Conservation (phyloP, 371 early-diverging fungal genomes). For the Cokeromyces recurvatus region DNA sequence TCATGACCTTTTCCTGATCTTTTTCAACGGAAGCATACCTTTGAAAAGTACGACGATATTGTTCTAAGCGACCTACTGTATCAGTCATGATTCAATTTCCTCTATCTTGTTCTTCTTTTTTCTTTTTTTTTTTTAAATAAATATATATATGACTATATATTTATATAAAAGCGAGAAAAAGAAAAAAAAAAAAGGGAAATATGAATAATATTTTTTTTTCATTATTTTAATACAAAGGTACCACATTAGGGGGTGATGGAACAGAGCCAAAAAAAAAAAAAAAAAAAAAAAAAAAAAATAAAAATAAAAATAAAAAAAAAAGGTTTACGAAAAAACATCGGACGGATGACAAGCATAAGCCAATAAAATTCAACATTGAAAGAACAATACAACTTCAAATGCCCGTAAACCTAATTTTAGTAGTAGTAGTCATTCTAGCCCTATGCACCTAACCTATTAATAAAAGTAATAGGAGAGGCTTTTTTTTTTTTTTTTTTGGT, state of each 20-base stretch:
- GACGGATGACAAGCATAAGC: too few relatives aligned
- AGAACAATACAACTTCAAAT: too few relatives aligned
- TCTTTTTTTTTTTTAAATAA: not conserved
- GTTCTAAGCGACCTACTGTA: slow-evolving; percentile 29
- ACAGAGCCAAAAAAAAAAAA: not conserved
- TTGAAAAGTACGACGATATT: slow-evolving; percentile 58
- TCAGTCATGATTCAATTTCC: slow-evolving; percentile 7
- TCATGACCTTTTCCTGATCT: slow-evolving; percentile 58
- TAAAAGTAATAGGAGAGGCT: too few relatives aligned
- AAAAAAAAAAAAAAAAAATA: not conserved
- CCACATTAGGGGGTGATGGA: too few relatives aligned
- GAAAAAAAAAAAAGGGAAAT: not conserved
- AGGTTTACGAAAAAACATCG: too few relatives aligned
- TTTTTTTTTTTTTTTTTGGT: too few relatives aligned
- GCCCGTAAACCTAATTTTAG: too few relatives aligned
- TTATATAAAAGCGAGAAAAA: not conserved
- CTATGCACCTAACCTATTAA: too few relatives aligned
- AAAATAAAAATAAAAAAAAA: not conserved
- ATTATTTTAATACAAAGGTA: not conserved
- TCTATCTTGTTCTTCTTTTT: too few relatives aligned
- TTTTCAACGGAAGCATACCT: slow-evolving; percentile 56
- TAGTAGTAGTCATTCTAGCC: too few relatives aligned
- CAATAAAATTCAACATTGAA: too few relatives aligned
- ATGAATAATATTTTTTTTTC: not conserved
- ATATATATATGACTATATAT: not conserved